Evolutionary conservation across 73 alveolate genomes (phyloP), one percentile per base, ranked within the genome.

Genomic region (Loxodes magnus): DNA sequence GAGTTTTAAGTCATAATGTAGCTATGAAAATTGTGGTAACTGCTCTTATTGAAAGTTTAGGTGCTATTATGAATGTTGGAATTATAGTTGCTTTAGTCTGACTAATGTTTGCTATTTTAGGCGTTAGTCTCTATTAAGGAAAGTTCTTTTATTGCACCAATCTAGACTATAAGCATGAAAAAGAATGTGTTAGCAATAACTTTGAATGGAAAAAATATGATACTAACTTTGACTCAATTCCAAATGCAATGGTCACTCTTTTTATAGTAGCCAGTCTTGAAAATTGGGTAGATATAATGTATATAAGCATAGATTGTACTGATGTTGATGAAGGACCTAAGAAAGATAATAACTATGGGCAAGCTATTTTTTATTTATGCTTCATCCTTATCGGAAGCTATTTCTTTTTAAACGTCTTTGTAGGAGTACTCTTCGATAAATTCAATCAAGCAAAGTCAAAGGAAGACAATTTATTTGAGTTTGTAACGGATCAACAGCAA

Each of bases 251-350:
- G 84, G 36, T 92, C 4, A 77, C 96, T 17, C 67, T 93, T n/a
- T 89, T 88, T 67, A 83, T 84, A 4, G 66, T 92, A 44, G 52
- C 93, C 22, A 67, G 91, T 31, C 79, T 74, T 24, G 97, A 92
- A 71, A 91, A 85, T 14, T 92, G 99, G 97, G 95, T 96, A 23
- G 82, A 74, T 26, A 37, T 65, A 4, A 82, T 83, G 94, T 64
- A 74, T 67, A 60, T 56, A 27, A 77, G 65, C 46, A 43, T 74
- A n/a, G 88, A 79, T 68, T 69, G 79, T 4, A 58, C 55, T 24
- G 76, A 22, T 4, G 51, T 60, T 4, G 76, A 54, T 34, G 7
- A 15, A 3, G 74, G 41, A 5, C 52, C 65, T 17, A 56, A 22
- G 16, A 34, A 23, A 1, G 37, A 69, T 2, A 12, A 43, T 21